Evolutionary conservation across 2,329 filamentous ascomycete genomes (phyloP).

Genomic region (Dissoconium aciculare): DNA sequence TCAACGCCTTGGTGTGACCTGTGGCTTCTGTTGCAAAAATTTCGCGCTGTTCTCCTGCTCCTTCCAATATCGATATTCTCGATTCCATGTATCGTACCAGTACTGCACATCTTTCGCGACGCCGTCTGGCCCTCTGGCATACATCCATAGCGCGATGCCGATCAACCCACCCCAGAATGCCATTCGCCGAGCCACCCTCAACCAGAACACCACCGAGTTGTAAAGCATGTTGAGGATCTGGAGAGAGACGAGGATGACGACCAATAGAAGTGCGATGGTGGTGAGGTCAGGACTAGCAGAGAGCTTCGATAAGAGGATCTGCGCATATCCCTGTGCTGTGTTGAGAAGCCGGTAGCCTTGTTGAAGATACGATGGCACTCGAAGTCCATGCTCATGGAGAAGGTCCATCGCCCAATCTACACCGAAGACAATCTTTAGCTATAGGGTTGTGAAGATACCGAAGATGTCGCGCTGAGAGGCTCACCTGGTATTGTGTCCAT

Average conservation of each 20-base stretch:
- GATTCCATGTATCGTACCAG: slow-evolving; percentile 25
- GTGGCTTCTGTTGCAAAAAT: slow-evolving; percentile 13
- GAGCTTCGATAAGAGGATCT: slow-evolving; percentile 18
- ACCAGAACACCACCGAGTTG: slow-evolving; percentile 62
- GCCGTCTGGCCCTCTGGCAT: slow-evolving; percentile 47
- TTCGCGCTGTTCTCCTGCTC: slow-evolving; percentile 18
- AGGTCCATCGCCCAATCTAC: slow-evolving; percentile 7
- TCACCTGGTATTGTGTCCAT: slow-evolving; percentile 22
- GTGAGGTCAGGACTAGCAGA: slow-evolving; percentile 31
- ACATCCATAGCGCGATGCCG: slow-evolving; percentile 41
- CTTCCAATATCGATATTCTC: slow-evolving; percentile 26
- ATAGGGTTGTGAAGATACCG: slow-evolving; percentile 8
- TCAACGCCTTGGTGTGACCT: too few species aligned
- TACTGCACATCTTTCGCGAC: slow-evolving; percentile 44
- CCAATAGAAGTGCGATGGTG: slow-evolving; percentile 41
- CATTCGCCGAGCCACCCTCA: slow-evolving; percentile 48
- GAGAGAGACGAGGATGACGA: slow-evolving; percentile 48
- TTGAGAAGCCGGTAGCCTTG: slow-evolving; percentile 11
- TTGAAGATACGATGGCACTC: slow-evolving; percentile 10
- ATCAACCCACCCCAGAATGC: slow-evolving; percentile 49
- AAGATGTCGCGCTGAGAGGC: slow-evolving; percentile 1
- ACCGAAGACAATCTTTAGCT: too few species aligned
- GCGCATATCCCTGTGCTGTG: slow-evolving; percentile 15
- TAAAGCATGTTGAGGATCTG: slow-evolving; percentile 54
- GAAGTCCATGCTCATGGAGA: slow-evolving; percentile 1